phyloP scores from a whole-genome alignment of 441 rosid genomes.

The Capsella rubella region DNA sequence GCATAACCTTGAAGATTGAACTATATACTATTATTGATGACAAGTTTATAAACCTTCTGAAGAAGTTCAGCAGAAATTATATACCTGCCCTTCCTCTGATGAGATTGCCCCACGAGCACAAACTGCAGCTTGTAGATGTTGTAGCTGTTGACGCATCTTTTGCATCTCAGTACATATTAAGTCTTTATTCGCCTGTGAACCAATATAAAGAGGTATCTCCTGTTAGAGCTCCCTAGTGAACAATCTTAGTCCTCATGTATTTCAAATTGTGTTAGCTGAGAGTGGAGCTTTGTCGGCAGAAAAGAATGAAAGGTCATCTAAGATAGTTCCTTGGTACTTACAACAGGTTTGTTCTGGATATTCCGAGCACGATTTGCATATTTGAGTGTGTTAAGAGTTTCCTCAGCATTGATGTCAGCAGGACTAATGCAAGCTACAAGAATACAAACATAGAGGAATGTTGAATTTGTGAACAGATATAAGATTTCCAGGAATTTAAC shows the following conservation, averaged over 20 bases:
- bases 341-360: conserved; percentile 95
- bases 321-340: conserved; percentile 48
- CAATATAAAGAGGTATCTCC: conserved; percentile 20
- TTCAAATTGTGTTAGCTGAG: not conserved
- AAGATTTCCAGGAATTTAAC: conserved; percentile 17
- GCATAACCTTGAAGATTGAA: conserved; percentile 53
- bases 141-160: conserved; percentile 70
- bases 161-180: conserved; percentile 67
- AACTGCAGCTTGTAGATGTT: conserved; percentile 65
- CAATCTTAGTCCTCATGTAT: not conserved
- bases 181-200: conserved; percentile 72
- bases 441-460: conserved; percentile 17
- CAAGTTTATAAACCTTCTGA: conserved; percentile 18
- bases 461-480: conserved; percentile 7
- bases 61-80: conserved; percentile 23
- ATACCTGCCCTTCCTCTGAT: conserved; percentile 61
- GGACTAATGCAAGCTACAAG: conserved; percentile 95
- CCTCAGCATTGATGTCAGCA: conserved; percentile 98
- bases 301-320: conserved; percentile 29
- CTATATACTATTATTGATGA: conserved; percentile 16
- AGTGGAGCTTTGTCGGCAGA: conserved; percentile 6
- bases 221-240: conserved; percentile 8
- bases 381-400: conserved; percentile 92
- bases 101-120: conserved; percentile 58
- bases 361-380: conserved; percentile 99